Evolutionary conservation across 768 basidiomycete genomes (phyloP).

Genomic region (Pisolithus tinctorius): DNA sequence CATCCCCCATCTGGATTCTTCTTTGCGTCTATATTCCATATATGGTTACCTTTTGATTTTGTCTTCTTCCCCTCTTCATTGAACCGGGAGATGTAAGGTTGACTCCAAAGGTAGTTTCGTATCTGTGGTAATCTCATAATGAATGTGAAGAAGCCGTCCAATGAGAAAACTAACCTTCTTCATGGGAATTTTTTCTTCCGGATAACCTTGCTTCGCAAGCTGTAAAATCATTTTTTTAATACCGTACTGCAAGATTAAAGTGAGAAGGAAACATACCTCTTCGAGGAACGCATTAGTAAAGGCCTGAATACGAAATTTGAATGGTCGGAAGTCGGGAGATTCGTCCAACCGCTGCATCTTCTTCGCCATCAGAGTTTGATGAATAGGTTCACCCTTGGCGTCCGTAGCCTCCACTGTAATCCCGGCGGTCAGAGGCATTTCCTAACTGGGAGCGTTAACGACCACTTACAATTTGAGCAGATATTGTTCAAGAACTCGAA

Average conservation of each 20-base stretch:
- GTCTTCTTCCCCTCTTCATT: conserved; percentile 99
- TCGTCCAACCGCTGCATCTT: conserved; percentile 97
- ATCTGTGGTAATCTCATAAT: conserved; percentile 43
- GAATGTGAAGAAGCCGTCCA: conserved; percentile 4
- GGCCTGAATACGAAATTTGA: conserved; percentile 98
- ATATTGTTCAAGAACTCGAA: conserved; percentile 81
- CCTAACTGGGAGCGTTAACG: conserved; percentile 5
- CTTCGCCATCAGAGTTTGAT: conserved; percentile 98
- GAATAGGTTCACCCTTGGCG: conserved; percentile 92
- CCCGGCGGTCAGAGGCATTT: conserved; percentile 9
- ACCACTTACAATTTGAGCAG: conserved; percentile 81
- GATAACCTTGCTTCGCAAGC: conserved; percentile 81
- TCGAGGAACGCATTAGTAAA: conserved; percentile 96
- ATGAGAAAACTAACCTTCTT: conserved; percentile 64
- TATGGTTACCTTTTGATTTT: conserved; percentile 98
- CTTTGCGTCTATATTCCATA: conserved; percentile 98
- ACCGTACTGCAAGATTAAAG: not conserved
- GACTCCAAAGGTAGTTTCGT: conserved; percentile 94
- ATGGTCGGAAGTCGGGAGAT: conserved; percentile 93
- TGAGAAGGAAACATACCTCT: conserved; percentile 45
- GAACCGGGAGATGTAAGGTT: conserved; percentile 90
- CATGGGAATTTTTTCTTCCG: conserved; percentile 92
- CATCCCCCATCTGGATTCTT: conserved; percentile 69
- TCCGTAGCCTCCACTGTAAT: conserved; percentile 84
- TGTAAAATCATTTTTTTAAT: conserved; percentile 24